These are phyloP conservation scores for Teratosphaeria gauchensis DNA, from an alignment of 2,329 filamentous ascomycete species.

Conservation along the genomic window DNA sequence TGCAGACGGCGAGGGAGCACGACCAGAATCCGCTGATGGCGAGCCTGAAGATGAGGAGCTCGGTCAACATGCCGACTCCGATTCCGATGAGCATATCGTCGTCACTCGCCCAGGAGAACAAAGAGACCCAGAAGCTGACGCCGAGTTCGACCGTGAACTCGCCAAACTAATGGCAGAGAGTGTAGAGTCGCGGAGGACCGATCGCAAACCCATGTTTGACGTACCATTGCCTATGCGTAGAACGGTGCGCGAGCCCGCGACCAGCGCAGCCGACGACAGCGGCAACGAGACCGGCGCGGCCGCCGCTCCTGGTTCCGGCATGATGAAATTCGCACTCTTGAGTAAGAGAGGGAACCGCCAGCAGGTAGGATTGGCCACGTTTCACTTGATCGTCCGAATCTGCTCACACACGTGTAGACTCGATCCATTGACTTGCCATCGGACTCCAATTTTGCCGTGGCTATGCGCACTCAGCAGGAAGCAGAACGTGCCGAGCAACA, in stretches of 20 bases:
- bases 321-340: slow-evolving; percentile 94
- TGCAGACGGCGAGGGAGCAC: not conserved
- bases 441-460: slow-evolving; percentile 88
- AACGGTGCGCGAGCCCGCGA: slow-evolving; percentile 46
- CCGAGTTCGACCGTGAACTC: slow-evolving; percentile 95
- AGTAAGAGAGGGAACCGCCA: slow-evolving; percentile 95
- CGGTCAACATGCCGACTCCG: slow-evolving; percentile 41
- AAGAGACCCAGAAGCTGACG: slow-evolving; percentile 85
- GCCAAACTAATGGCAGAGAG: slow-evolving; percentile 98
- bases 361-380: slow-evolving; percentile 50
- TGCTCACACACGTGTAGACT: slow-evolving; percentile 47
- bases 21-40: slow-evolving; percentile 36
- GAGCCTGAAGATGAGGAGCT: slow-evolving; percentile 34
- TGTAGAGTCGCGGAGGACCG: slow-evolving; percentile 88
- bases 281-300: slow-evolving; percentile 26
- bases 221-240: slow-evolving; percentile 89
- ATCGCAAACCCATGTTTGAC: slow-evolving; percentile 89
- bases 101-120: slow-evolving; percentile 86
- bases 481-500: slow-evolving; percentile 94
- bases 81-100: slow-evolving; percentile 76
- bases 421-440: slow-evolving; percentile 81
- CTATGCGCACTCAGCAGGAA: slow-evolving; percentile 92
- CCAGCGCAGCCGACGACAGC: slow-evolving; percentile 31
- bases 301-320: slow-evolving; percentile 38
- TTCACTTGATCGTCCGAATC: not conserved